phyloP scores from a whole-genome alignment of 192 early-diverging fungal genomes.

The Dissophora ornata region DNA sequence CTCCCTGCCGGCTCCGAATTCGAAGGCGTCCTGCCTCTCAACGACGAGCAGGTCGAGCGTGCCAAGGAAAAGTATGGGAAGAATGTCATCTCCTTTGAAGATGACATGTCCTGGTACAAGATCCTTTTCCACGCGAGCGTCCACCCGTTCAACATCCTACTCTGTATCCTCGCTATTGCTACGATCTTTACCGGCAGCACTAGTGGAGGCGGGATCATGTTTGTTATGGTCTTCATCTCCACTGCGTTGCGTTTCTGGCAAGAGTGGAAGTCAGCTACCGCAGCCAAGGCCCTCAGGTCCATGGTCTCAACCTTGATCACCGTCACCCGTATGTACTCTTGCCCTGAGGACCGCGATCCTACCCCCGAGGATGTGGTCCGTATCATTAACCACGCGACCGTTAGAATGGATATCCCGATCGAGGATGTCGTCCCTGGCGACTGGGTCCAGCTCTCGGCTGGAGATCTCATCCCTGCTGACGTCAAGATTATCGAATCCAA shows the following conservation, averaged over 20 bases:
- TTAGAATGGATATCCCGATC: constrained; percentile 49
- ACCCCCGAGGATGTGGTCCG: constrained; percentile 38
- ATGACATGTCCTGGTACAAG: constrained; percentile 43
- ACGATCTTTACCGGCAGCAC: constrained; percentile 25
- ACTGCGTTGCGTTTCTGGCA: constrained; percentile 56
- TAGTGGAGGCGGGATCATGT: constrained; percentile 42
- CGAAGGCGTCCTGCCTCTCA: constrained; percentile 25
- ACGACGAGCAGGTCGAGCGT: constrained; percentile 27
- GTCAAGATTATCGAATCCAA: constrained; percentile 55
- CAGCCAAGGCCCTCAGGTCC: constrained; percentile 38
- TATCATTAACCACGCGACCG: constrained; percentile 26
- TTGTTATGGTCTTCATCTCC: constrained; percentile 54
- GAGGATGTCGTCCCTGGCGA: constrained; percentile 61
- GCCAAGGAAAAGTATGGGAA: constrained; percentile 25
- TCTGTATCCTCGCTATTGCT: constrained; percentile 46
- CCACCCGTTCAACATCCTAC: constrained; percentile 59
- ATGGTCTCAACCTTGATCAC: constrained; percentile 49
- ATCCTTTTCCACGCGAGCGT: constrained; percentile 47
- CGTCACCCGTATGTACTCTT: constrained; percentile 53
- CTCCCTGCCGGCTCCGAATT: constrained; percentile 2
- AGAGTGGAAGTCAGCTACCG: constrained; percentile 53
- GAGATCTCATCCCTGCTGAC: constrained; percentile 59
- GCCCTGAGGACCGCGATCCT: constrained; percentile 42
- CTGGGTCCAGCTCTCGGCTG: constrained; percentile 55
- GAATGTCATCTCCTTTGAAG: constrained; percentile 22